Evolutionary conservation across 2,329 filamentous ascomycete genomes (phyloP).

Genomic region (Cytospora schulzeri): DNA sequence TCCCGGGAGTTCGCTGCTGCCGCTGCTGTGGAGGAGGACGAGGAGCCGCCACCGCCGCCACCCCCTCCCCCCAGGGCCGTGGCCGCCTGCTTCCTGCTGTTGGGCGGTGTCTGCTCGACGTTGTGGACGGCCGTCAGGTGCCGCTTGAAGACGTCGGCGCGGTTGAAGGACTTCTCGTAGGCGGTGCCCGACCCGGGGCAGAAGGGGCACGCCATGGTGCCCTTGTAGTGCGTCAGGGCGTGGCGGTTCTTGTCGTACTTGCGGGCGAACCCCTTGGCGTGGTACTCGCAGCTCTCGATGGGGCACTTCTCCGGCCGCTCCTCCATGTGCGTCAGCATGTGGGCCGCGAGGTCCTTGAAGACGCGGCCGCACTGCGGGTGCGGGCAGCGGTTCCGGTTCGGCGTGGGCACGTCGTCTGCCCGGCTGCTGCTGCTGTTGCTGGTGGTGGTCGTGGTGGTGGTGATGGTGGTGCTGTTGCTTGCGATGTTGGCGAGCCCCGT

Average conservation of each 20-base stretch:
- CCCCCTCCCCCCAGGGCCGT: slow-evolving; percentile 23
- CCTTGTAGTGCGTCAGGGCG: slow-evolving; percentile 95
- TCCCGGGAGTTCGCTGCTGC: slow-evolving; percentile 4
- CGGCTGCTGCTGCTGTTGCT: slow-evolving; percentile 32
- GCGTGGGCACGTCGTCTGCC: slow-evolving; percentile 36
- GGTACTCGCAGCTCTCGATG: slow-evolving; percentile 90
- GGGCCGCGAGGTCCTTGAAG: slow-evolving; percentile 72
- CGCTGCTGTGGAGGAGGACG: background rate
- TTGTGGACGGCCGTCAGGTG: slow-evolving; percentile 91
- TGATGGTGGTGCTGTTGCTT: slow-evolving; percentile 30
- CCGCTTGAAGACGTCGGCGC: slow-evolving; percentile 95
- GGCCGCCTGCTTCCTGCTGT: slow-evolving; percentile 68
- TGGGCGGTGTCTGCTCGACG: slow-evolving; percentile 91
- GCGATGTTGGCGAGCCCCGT: slow-evolving; percentile 16
- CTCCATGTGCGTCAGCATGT: slow-evolving; percentile 94
- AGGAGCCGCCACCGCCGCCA: slow-evolving; percentile 3
- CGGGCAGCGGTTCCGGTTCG: slow-evolving; percentile 54
- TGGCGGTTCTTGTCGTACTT: slow-evolving; percentile 99
- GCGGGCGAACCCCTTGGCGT: slow-evolving; percentile 88
- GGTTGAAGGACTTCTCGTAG: slow-evolving; percentile 93
- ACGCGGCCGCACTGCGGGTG: slow-evolving; percentile 61
- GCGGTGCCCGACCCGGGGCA: slow-evolving; percentile 86
- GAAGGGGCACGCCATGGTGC: slow-evolving; percentile 93
- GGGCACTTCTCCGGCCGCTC: slow-evolving; percentile 96
- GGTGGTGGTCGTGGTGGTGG: background rate